A percentile compares a stretch with the other conserved stretches of the same genome.
phyloP scores from a whole-genome alignment of 2,329 filamentous ascomycete species.

The Zymoseptoria brevis region DNA sequence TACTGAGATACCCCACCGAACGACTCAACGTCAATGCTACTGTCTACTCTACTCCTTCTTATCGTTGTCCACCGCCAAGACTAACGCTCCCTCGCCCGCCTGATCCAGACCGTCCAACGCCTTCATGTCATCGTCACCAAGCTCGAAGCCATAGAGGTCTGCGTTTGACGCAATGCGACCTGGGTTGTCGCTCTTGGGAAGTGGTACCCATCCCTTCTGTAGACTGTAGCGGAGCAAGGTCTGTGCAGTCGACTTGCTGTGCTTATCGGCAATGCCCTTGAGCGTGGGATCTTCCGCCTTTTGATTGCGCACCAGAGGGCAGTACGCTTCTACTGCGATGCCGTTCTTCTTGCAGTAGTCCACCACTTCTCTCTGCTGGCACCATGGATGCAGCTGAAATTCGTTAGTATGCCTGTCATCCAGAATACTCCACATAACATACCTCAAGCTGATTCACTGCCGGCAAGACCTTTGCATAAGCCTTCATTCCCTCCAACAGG shows the following conservation, averaged over 20 bases:
- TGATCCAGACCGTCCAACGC: constrained; percentile 44
- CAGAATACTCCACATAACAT: constrained; percentile 22
- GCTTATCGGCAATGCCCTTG: constrained; percentile 58
- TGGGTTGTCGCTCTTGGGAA: constrained; percentile 66
- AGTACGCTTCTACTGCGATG: constrained; percentile 58
- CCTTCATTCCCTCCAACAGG: constrained; percentile 61
- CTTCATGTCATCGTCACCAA: constrained; percentile 51
- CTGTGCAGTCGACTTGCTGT: constrained; percentile 67
- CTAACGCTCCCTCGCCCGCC: constrained; percentile 25
- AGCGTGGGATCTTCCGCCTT: constrained; percentile 63
- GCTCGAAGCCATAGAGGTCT: constrained; percentile 53
- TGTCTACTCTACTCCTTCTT: neutral
- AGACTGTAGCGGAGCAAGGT: constrained; percentile 72
- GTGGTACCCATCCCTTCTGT: constrained; percentile 63
- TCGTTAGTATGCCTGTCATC: constrained; percentile 6
- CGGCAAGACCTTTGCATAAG: constrained; percentile 57
- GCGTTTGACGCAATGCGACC: constrained; percentile 60
- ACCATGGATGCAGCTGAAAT: constrained; percentile 62
- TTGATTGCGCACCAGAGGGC: constrained; percentile 60
- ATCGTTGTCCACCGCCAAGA: constrained; percentile 27
- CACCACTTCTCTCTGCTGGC: constrained; percentile 54
- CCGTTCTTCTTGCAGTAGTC: constrained; percentile 51
- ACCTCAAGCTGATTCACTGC: constrained; percentile 68
- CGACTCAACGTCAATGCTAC: neutral
- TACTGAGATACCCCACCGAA: neutral